Evolutionary conservation across 441 rosid genomes (phyloP).

Genomic region (Eruca vesicaria): DNA sequence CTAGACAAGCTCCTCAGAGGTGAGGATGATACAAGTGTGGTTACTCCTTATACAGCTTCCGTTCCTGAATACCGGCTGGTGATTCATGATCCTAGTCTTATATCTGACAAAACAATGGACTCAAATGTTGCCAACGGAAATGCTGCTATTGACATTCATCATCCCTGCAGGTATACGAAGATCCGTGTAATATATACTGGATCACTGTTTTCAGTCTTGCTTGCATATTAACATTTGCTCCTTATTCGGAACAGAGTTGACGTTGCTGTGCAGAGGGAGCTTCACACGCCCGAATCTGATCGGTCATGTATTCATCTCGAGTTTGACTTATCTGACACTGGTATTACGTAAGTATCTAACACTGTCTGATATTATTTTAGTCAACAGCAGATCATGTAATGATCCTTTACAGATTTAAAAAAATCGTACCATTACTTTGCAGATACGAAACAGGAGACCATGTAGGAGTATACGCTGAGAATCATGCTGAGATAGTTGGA

Average conservation of each 20-base stretch:
- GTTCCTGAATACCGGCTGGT: conserved; percentile 67
- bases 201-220: background rate
- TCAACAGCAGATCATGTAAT: too few relatives aligned
- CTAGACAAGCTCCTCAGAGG: conserved; percentile 74
- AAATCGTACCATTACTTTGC: too few relatives aligned
- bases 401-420: too few relatives aligned
- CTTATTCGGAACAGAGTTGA: conserved; percentile 53
- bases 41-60: conserved; percentile 76
- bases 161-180: conserved; percentile 77
- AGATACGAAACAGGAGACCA: conserved; percentile 98
- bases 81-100: conserved; percentile 51
- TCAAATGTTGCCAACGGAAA: conserved; percentile 58
- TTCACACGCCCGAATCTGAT: conserved; percentile 86
- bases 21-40: conserved; percentile 68
- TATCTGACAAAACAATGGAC: conserved; percentile 38
- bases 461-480: conserved; percentile 79
- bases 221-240: conserved; percentile 25
- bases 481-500: conserved; percentile 68
- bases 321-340: conserved; percentile 71
- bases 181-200: background rate
- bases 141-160: conserved; percentile 67
- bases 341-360: conserved; percentile 68
- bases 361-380: too few relatives aligned
- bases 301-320: conserved; percentile 95
- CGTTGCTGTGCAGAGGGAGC: conserved; percentile 80